Conservation (phyloP, 164 flowering plant species). For the Vitis vinifera region ASM3070453v1 NC_081820.1:4666501-4667000, state of each 20-base stretch:
- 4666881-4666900: constrained; percentile 8
- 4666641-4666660: constrained; percentile 19
- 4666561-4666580: constrained; percentile 6
- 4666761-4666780: constrained; percentile 4
- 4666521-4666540: constrained; percentile 24
- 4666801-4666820: not conserved
- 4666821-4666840: not conserved
- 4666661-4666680: constrained; percentile 20
- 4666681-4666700: constrained; percentile 19
- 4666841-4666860: constrained; percentile 25
- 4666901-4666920: constrained; percentile 14
- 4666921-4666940: constrained; percentile 1
- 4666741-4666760: not conserved
- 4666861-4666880: constrained; percentile 7
- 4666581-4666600: not conserved
- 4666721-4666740: not conserved
- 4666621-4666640: constrained; percentile 18
- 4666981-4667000: constrained; percentile 18
- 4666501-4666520: constrained; percentile 36
- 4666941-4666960: not conserved
- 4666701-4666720: constrained; percentile 8
- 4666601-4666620: constrained; percentile 30
- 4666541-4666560: constrained; percentile 25
- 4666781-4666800: not conserved
- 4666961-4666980: constrained; percentile 18